phyloP scores from a whole-genome alignment of 345 rosid species.

The Corymbia maculata region DNA sequence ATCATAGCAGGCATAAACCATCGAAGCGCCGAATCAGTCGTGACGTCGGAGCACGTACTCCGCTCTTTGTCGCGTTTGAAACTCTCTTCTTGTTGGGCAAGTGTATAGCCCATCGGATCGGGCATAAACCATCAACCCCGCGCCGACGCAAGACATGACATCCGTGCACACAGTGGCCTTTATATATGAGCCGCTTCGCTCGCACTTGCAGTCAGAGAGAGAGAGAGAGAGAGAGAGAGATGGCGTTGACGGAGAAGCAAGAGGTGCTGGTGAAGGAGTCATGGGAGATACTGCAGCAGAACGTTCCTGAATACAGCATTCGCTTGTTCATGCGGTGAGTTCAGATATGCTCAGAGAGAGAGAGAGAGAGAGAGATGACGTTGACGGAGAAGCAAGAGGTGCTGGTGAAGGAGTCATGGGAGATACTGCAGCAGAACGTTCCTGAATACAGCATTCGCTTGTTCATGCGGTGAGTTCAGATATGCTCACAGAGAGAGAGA shows the following conservation, averaged over 20 bases:
- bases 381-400: slow-evolving; percentile 54
- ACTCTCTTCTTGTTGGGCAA: too few relatives aligned
- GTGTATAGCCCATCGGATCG: too few relatives aligned
- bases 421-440: slow-evolving; percentile 37
- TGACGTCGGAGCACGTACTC: too few relatives aligned
- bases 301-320: slow-evolving; percentile 36
- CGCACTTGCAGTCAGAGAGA: background rate
- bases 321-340: slow-evolving; percentile 22
- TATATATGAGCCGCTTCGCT: background rate
- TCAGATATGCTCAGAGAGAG: background rate
- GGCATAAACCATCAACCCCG: too few relatives aligned
- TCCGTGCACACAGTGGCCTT: background rate
- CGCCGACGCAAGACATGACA: too few relatives aligned
- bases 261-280: slow-evolving; percentile 58
- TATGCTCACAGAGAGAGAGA: background rate
- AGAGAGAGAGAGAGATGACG: slow-evolving; percentile 16
- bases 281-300: slow-evolving; percentile 51
- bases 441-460: slow-evolving; percentile 40
- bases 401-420: slow-evolving; percentile 64
- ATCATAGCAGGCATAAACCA: background rate
- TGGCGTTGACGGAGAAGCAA: slow-evolving; percentile 46
- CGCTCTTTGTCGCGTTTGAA: too few relatives aligned
- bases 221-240: slow-evolving; percentile 6
- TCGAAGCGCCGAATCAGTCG: too few relatives aligned
- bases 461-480: slow-evolving; percentile 4